Percentiles rank a stretch among this genome's conserved stretches.
Evolutionary conservation across 768 basidiomycete genomes (phyloP).

Genomic region (Floccularia luteovirens): DNA sequence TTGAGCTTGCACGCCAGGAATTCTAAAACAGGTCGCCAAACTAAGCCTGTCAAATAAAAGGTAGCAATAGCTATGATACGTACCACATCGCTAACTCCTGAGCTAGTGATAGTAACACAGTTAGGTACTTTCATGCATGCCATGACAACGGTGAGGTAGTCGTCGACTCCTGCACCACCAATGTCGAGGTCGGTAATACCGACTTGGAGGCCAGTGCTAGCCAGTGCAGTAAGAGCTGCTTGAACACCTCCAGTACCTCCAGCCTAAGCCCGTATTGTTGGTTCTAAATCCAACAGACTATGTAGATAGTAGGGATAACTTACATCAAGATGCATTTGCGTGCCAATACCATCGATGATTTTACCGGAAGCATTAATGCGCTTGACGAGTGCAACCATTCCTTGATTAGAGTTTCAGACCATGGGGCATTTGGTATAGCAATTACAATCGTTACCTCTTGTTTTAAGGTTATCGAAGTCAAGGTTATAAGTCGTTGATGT

Average conservation of each 20-base stretch:
- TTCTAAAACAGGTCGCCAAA: conserved; percentile 9
- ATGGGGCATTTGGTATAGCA: conserved; percentile 18
- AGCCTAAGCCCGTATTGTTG: conserved; percentile 15
- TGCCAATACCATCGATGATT: conserved; percentile 43
- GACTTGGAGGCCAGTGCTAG: conserved; percentile 35
- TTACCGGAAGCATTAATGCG: conserved; percentile 26
- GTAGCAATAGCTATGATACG: conserved; percentile 5
- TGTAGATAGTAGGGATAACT: conserved; percentile 11
- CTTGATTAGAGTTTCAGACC: conserved; percentile 5
- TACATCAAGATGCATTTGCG: conserved; percentile 36
- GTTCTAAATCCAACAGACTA: neutral
- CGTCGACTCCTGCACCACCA: conserved; percentile 23
- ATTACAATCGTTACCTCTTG: conserved; percentile 22
- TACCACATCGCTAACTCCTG: conserved; percentile 42
- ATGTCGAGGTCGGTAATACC: conserved; percentile 46
- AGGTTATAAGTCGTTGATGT: conserved; percentile 43
- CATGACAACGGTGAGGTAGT: conserved; percentile 35
- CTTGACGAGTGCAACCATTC: conserved; percentile 31
- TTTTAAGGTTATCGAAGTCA: conserved; percentile 42
- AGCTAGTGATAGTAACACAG: conserved; percentile 40
- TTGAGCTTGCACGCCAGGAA: conserved; percentile 16
- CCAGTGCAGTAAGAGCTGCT: conserved; percentile 34
- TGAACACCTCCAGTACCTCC: conserved; percentile 31
- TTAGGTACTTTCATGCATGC: conserved; percentile 35
- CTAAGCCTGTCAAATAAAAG: neutral